Percentiles rank a stretch among this genome's conserved stretches.
These are phyloP conservation scores for Alternaria alternata DNA, from an alignment of 2,329 filamentous ascomycete genomes.

Conservation along the genomic window DNA sequence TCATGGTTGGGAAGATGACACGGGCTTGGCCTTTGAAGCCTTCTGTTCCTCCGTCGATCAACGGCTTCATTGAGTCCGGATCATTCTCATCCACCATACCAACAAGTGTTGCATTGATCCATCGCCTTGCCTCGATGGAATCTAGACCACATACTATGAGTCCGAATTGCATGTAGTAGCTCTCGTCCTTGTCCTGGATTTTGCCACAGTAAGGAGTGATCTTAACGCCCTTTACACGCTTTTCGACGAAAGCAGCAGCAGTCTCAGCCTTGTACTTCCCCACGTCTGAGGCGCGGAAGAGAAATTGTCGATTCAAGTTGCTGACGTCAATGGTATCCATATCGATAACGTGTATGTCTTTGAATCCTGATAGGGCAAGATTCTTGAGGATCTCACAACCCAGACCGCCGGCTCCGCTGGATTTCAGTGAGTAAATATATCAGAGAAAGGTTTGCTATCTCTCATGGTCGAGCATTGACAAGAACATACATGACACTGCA, in stretches of 20 bases:
- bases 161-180: slow-evolving; percentile 97
- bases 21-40: slow-evolving; percentile 97
- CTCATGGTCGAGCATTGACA: not conserved
- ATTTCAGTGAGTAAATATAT: slow-evolving; percentile 51
- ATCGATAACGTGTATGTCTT: slow-evolving; percentile 97
- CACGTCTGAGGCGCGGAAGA: slow-evolving; percentile 91
- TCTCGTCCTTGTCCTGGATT: slow-evolving; percentile 96
- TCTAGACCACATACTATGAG: slow-evolving; percentile 93
- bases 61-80: slow-evolving; percentile 85
- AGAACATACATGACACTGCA: slow-evolving; percentile 50
- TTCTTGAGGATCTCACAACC: slow-evolving; percentile 98
- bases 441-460: not conserved
- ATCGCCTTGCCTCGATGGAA: slow-evolving; percentile 95
- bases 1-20: slow-evolving; percentile 90
- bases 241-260: slow-evolving; percentile 89
- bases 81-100: slow-evolving; percentile 87
- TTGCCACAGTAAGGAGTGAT: slow-evolving; percentile 94
- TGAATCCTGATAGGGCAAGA: slow-evolving; percentile 92
- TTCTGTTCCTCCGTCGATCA: slow-evolving; percentile 97
- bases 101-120: slow-evolving; percentile 96
- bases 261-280: slow-evolving; percentile 94
- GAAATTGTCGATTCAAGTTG: slow-evolving; percentile 96
- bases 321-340: slow-evolving; percentile 99
- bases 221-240: slow-evolving; percentile 84
- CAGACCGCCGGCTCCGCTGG: slow-evolving; percentile 87